Evolutionary conservation across 495 filamentous ascomycete genomes (phyloP).

Genomic region (Penicillium coprophilum): DNA sequence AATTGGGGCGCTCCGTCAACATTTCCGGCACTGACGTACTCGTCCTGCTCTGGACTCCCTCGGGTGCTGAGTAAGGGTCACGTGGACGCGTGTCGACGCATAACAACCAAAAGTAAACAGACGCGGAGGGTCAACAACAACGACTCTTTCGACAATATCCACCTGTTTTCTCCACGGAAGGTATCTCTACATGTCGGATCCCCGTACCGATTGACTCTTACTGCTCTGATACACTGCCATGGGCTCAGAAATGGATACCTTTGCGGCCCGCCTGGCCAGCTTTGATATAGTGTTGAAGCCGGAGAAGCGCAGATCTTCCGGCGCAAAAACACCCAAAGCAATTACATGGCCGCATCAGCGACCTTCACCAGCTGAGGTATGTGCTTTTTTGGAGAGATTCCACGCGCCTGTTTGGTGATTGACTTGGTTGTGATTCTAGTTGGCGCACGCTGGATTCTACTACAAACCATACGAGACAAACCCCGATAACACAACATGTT

Average conservation of each 20-base stretch:
- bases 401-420: conserved; percentile 1
- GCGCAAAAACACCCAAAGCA: conserved; percentile 59
- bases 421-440: conserved; percentile 48
- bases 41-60: conserved; percentile 12
- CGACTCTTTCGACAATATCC: conserved; percentile 13
- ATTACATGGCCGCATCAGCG: conserved; percentile 75
- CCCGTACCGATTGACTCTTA: conserved; percentile 9
- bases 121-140: conserved; percentile 34
- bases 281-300: conserved; percentile 63
- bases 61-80: conserved; percentile 28
- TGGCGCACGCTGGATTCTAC: conserved; percentile 88
- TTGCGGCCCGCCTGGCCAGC: conserved; percentile 69
- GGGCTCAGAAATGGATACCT: conserved; percentile 55
- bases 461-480: conserved; percentile 71
- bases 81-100: conserved; percentile 29
- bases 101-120: conserved; percentile 41
- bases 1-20: conserved; percentile 12
- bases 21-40: conserved; percentile 29
- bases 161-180: background rate
- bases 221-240: conserved; percentile 20
- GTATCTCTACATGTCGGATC: conserved; percentile 2
- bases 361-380: conserved; percentile 64
- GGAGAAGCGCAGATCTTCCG: conserved; percentile 66
- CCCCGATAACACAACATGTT: conserved; percentile 88
- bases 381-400: conserved; percentile 15